These are phyloP conservation scores for Psilocybe cubensis DNA, from an alignment of 768 basidiomycete genomes.

Conservation along the genomic window DNA sequence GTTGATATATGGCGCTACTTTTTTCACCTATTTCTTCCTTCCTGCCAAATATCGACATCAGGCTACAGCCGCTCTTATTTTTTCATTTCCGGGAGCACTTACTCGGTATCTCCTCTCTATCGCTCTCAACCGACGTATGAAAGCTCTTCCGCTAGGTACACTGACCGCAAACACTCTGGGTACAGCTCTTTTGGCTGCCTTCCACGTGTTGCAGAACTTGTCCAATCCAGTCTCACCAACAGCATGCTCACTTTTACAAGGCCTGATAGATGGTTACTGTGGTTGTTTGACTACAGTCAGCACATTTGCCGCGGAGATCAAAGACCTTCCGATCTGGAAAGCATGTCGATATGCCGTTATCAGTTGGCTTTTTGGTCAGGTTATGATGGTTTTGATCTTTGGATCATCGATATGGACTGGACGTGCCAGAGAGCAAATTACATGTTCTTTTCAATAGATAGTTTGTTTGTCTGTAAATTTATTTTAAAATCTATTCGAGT, in stretches of 20 bases:
- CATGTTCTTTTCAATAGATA: conserved; percentile 49
- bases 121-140: conserved; percentile 65
- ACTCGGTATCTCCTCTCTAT: conserved; percentile 81
- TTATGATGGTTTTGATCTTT: conserved; percentile 70
- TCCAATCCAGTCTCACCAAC: conserved; percentile 45
- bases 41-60: conserved; percentile 70
- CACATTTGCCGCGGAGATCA: conserved; percentile 86
- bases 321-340: conserved; percentile 55
- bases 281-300: conserved; percentile 94
- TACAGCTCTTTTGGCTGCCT: conserved; percentile 79
- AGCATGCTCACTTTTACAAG: conserved; percentile 77
- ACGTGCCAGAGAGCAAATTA: conserved; percentile 42
- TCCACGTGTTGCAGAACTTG: conserved; percentile 71
- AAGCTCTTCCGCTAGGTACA: conserved; percentile 77
- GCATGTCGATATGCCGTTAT: conserved; percentile 69
- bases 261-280: conserved; percentile 90
- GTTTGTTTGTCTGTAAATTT: background rate
- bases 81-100: conserved; percentile 88
- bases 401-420: conserved; percentile 65
- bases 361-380: conserved; percentile 74
- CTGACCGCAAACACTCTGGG: conserved; percentile 76
- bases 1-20: conserved; percentile 72
- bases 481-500: background rate
- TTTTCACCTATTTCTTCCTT: conserved; percentile 79
- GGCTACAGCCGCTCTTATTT: conserved; percentile 86